Evolutionary conservation across 306 rosid species (phyloP), one percentile per base, ranked within the genome.

Genomic region (Prunus mongolica): DNA sequence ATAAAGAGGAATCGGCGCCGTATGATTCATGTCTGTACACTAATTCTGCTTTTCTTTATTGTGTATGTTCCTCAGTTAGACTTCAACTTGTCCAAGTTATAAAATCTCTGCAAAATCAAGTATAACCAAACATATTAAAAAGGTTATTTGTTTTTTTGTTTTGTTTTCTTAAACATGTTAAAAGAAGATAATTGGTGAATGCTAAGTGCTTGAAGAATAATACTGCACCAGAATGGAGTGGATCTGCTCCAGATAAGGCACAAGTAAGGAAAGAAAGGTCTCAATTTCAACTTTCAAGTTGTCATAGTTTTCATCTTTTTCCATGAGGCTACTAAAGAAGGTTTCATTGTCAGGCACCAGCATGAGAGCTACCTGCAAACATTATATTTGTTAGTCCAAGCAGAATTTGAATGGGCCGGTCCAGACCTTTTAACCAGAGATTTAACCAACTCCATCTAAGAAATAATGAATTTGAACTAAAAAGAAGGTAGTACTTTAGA

Each of bases 311-410:
- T 88, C 89, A 14, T 89, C 91, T 78, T 89, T 87, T 51, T 65
- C 84, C 86, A 78, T 86, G 55, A 95, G 93, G 51, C 88, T 84
- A 71, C 85, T 64, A 41, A 82, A 81, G 73, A 95, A 90, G 61
- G 82, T 80, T 82, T 87, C 77, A 20, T 62, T 79, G 70, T 92
- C 92, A 12, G 99, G 99, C 30, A 95, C 90, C 5, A 92, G 84
- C 66, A 87, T 88, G 71, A 92, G 79, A 72, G 92, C 97, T 57
- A 95, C 91, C 99, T 95, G 90, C 82, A 80, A 47, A 64, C 16
- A 67, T 67, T 12, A 20, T 16, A 41, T 49, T 38, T 75, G 77
- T 83, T 69, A 79, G 69, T 76, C 67, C 60, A 67, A 44, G 54
- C 12, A 50, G 3, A 16, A 47, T 18, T 12, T 65, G 64, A 16